phyloP scores from a whole-genome alignment of 164 flowering plant species.

The Annona cherimola region DNA sequence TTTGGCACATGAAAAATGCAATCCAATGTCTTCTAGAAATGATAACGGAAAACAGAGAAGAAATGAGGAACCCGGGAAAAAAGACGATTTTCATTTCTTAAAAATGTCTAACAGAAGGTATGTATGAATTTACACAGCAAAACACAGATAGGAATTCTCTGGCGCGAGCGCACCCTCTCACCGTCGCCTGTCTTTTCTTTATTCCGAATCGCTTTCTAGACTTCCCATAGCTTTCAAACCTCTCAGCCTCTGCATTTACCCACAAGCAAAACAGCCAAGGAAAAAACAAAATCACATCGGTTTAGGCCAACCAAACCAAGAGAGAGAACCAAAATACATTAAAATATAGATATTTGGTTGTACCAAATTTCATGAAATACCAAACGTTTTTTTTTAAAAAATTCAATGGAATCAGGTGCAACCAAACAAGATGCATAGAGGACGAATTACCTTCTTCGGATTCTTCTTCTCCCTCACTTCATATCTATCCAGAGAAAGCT shows the following conservation, averaged over 20 bases:
- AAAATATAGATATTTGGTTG: too few relatives aligned
- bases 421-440: neutral
- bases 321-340: neutral
- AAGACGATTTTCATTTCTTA: neutral
- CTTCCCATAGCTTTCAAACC: slow-evolving; percentile 86
- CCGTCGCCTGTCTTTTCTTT: slow-evolving; percentile 32
- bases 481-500: slow-evolving; percentile 79
- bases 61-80: neutral
- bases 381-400: neutral
- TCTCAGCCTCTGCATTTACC: slow-evolving; percentile 62
- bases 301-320: neutral
- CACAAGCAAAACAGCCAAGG: neutral
- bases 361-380: neutral
- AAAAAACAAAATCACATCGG: neutral
- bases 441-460: slow-evolving; percentile 57
- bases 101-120: neutral
- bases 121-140: neutral
- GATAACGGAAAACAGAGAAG: neutral
- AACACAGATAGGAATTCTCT: neutral
- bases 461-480: slow-evolving; percentile 85
- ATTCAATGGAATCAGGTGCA: neutral
- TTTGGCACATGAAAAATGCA: too few relatives aligned
- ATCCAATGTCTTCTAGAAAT: too few relatives aligned
- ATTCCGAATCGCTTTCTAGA: slow-evolving; percentile 75
- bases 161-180: neutral